These are phyloP conservation scores for Eucalyptus sp. DNA, from an alignment of 345 rosid species.

Conservation along the genomic window DNA sequence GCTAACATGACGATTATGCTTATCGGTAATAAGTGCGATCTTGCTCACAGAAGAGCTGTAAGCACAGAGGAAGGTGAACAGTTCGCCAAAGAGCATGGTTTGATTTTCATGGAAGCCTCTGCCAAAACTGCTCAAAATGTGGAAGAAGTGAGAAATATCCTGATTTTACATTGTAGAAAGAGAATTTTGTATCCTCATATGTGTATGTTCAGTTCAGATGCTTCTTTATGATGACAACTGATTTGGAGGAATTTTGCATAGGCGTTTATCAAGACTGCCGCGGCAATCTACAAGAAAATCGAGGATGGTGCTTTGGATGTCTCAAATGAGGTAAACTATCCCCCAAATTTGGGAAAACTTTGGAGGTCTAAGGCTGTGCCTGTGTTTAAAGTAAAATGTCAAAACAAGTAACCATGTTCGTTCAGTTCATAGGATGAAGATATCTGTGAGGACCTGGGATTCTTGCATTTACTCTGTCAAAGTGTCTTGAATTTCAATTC, in stretches of 20 bases:
- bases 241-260: not conserved
- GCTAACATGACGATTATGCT: conserved; percentile 98
- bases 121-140: conserved; percentile 98
- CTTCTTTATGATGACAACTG: not conserved
- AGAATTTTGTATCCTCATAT: not conserved
- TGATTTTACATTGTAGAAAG: not conserved
- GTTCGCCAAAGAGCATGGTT: conserved; percentile 92
- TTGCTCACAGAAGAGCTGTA: conserved; percentile 93
- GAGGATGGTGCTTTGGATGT: conserved; percentile 98
- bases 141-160: conserved; percentile 52
- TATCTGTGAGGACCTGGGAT: not conserved
- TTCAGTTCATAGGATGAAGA: not conserved
- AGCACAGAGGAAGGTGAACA: conserved; percentile 95
- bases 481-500: not conserved
- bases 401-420: not conserved
- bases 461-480: not conserved
- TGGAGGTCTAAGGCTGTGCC: not conserved
- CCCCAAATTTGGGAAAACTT: not conserved
- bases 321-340: conserved; percentile 63
- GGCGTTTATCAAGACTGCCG: conserved; percentile 95
- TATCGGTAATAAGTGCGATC: conserved; percentile 89
- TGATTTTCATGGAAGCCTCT: conserved; percentile 98
- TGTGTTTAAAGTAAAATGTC: not conserved
- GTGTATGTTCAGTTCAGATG: not conserved
- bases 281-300: conserved; percentile 87